These are phyloP conservation scores for Hypocrella siamensis DNA, from an alignment of 2,329 filamentous ascomycete species.

Conservation along the genomic window DNA sequence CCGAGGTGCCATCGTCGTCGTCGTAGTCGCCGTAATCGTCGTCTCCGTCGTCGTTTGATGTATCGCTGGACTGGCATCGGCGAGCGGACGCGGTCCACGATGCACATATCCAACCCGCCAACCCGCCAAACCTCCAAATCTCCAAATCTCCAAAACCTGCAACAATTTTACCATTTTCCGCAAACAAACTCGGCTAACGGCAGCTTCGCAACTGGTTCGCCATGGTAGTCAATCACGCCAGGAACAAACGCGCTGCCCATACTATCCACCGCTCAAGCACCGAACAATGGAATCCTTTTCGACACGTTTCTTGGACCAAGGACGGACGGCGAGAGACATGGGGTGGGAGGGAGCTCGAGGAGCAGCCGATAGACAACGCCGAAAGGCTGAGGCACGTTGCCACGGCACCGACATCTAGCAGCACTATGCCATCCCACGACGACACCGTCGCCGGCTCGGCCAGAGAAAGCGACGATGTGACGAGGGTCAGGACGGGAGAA, in stretches of 20 bases:
- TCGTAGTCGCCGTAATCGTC: too few species aligned
- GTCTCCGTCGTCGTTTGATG: too few species aligned
- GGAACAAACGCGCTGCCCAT: slow-evolving; percentile 28
- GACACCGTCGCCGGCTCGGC: slow-evolving; percentile 10
- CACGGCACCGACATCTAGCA: slow-evolving; percentile 16
- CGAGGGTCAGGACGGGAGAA: slow-evolving; percentile 8
- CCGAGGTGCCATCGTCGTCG: too few species aligned
- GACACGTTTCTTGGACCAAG: slow-evolving; percentile 21
- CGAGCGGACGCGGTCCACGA: too few species aligned
- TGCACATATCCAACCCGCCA: too few species aligned
- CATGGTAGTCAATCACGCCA: slow-evolving; percentile 28
- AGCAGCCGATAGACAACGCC: slow-evolving; percentile 11
- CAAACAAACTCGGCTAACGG: slow-evolving; percentile 5
- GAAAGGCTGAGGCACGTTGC: slow-evolving; percentile 18
- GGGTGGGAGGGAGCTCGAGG: slow-evolving; percentile 17
- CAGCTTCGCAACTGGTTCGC: slow-evolving; percentile 4
- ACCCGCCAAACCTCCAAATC: too few species aligned
- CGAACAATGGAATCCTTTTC: slow-evolving; percentile 29
- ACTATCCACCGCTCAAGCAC: slow-evolving; percentile 21
- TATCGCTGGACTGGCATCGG: too few species aligned
- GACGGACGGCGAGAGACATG: slow-evolving; percentile 16
- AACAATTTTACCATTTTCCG: too few species aligned
- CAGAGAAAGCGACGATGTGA: slow-evolving; percentile 8
- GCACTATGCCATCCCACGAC: slow-evolving; percentile 7
- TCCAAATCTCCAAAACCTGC: too few species aligned